These are phyloP conservation scores for Pulveroboletus sp. DNA, from an alignment of 768 basidiomycete genomes.

Conservation along the genomic window DNA sequence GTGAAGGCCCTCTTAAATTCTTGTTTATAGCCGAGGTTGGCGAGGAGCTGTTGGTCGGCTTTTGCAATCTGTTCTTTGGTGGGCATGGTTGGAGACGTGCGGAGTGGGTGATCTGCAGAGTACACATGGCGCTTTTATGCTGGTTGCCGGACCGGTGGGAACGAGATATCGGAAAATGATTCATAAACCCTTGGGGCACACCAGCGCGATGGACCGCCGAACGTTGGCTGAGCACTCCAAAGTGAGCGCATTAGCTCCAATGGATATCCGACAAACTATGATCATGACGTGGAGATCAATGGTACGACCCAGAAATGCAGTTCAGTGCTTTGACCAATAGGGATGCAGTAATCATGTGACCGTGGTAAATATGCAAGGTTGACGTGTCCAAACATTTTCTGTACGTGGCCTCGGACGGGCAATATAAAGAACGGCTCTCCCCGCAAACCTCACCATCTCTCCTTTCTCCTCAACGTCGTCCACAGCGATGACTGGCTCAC, in stretches of 20 bases:
- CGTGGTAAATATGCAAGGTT: constrained; percentile 24
- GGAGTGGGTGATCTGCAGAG: background rate
- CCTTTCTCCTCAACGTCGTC: constrained; percentile 12
- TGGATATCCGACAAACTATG: too few species aligned
- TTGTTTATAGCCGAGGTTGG: constrained; percentile 37
- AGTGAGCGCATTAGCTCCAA: too few species aligned
- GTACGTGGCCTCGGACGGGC: constrained; percentile 25
- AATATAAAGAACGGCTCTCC: constrained; percentile 22
- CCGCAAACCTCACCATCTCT: constrained; percentile 3
- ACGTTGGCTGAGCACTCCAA: too few species aligned
- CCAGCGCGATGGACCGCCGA: too few species aligned
- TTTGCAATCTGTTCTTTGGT: constrained; percentile 2
- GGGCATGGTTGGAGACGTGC: constrained; percentile 10
- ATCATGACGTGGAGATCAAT: too few species aligned
- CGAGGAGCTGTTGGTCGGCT: constrained; percentile 33
- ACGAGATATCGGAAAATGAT: constrained; percentile 1
- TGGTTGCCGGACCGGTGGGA: background rate
- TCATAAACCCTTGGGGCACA: background rate
- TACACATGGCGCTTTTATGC: background rate
- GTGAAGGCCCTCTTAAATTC: constrained; percentile 38
- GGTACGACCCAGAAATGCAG: too few species aligned
- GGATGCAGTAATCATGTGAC: constrained; percentile 15
- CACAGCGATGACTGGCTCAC: constrained; percentile 27
- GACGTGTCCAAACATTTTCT: constrained; percentile 29
- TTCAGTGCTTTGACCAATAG: too few species aligned